Evolutionary conservation across 441 rosid genomes (phyloP).

Genomic region (Oxalis stricta): DNA sequence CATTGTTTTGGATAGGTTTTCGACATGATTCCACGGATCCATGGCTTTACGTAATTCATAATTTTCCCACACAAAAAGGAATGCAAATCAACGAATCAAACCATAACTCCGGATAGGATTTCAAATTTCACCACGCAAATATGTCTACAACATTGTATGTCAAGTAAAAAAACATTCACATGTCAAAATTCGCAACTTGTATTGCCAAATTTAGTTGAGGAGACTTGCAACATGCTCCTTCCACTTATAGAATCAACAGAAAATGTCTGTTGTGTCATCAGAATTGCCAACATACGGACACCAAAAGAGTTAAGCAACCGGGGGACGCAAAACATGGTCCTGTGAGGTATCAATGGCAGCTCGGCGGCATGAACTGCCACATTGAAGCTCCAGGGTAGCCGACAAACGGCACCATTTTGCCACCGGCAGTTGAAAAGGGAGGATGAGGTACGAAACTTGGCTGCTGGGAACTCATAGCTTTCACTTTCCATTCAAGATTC

Average conservation of each 20-base stretch:
- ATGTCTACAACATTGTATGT: too few species aligned
- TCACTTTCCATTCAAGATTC: constrained; percentile 45
- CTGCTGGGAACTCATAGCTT: constrained; percentile 28
- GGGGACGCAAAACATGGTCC: constrained; percentile 38
- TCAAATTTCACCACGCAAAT: too few species aligned
- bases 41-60: too few species aligned
- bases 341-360: constrained; percentile 38
- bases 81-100: too few species aligned
- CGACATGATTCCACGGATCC: too few species aligned
- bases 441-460: constrained; percentile 26
- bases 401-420: constrained; percentile 31
- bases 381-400: constrained; percentile 35
- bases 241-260: neutral
- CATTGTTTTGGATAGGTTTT: too few species aligned
- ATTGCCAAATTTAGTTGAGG: constrained; percentile 5
- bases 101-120: too few species aligned
- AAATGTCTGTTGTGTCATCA: neutral
- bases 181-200: constrained; percentile 1
- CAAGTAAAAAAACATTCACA: too few species aligned
- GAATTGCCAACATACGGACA: neutral
- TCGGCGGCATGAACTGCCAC: constrained; percentile 51
- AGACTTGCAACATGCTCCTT: constrained; percentile 1
- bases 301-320: constrained; percentile 26
- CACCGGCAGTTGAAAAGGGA: constrained; percentile 21
- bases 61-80: too few species aligned